Base-by-base conservation (phyloP, 2,329 filamentous ascomycete genomes). In the Lithohypha guttulata region DNA sequence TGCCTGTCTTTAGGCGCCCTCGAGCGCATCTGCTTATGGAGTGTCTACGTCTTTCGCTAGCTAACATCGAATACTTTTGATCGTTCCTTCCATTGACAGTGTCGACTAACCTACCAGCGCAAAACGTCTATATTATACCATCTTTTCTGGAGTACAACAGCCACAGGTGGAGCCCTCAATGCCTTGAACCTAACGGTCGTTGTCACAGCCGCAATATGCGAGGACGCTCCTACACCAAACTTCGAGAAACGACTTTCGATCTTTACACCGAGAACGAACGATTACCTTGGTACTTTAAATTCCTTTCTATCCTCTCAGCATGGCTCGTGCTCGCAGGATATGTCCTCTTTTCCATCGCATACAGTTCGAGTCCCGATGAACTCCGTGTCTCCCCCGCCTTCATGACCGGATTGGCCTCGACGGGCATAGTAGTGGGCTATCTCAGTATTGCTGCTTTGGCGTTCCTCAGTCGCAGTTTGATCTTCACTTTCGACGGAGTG, bases 291-390 rank as follows among this genome's bases (percentile, higher is more conserved):
- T 51, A 49, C 42, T 46, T 42, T 18, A 41, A 44, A 23, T 41
- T 46, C 9, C 31, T 41, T 13, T 40, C 48, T 5, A 41, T 43
- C 23, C 22, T 42, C 30, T 41, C 48, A 23, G 46, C 50, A 36
- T 52, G 50, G 45, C 42, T 51, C 18, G 41, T 43, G 9, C 37
- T 51, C 7, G 47, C 42, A 22, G 50, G 50, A 7, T 52, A 52
- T 33, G 42, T 48, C 17, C 23, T 51, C 8, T 50, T 51, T 39
- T 39, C 47, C 9, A 39, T 51, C 20, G 43, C 44, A 19, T 49
- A 46, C 37, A 48, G 45, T 17, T 45, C 45, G 11, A 27, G 26
- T 10, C 15, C 39, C 29, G 41, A 43, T 32, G 42, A 51, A 9
- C 38, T 49, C 18, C 46, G 40, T 36, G 18, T 41, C 13, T 42